Base-by-base conservation (phyloP, 352 stramenopile species). In the Globisporangium spinosum region DNA sequence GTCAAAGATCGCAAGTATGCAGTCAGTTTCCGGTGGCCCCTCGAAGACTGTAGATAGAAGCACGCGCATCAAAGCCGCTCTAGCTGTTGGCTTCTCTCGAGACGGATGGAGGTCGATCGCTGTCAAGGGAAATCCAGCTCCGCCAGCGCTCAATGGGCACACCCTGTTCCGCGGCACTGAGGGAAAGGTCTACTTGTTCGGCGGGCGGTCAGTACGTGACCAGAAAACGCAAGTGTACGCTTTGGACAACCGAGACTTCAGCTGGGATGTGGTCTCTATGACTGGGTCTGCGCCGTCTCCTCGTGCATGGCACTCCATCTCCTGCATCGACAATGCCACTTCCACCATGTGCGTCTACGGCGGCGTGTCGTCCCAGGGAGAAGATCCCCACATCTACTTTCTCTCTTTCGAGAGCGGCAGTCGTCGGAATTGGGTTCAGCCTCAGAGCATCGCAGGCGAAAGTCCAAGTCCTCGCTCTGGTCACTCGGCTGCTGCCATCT, bases 61-160 rank as follows among this genome's bases (percentile, higher is more conserved):
- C 56, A 74, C 80, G 22, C 67, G 61, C 4, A 20, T 78, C 17
- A 60, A 69, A 61, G 82, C 81, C 17, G 68, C 64, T 7, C 56
- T 82, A 8, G 62, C 83, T 20, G 25, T 77, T 2, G 74, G 76
- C 15, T 70, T 35, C 12, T 22, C 78, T 43, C 71, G 74, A 49
- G 55, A 74, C n/a, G 84, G 84, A 5, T 93, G 84, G 84, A 63
- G 60, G 12, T 45, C 65, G 0, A 65, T 76, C 27, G 51, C 72
- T 20, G 79, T 93, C 4, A 78, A 79, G 69, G 84, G 84, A 2
- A 93, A 93, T 29, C 84, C 84, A 27, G 78, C 79, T n/a, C 84
- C 84, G 34, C 72, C 80, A 43, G 82, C 73, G 47, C 65, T 90
- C 7, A 93, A 90, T 51, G 84, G 84, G 6, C 84, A 93, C 32